Evolutionary conservation across 257 asterid genomes (phyloP).

Genomic region (Salvia miltiorrhiza): DNA sequence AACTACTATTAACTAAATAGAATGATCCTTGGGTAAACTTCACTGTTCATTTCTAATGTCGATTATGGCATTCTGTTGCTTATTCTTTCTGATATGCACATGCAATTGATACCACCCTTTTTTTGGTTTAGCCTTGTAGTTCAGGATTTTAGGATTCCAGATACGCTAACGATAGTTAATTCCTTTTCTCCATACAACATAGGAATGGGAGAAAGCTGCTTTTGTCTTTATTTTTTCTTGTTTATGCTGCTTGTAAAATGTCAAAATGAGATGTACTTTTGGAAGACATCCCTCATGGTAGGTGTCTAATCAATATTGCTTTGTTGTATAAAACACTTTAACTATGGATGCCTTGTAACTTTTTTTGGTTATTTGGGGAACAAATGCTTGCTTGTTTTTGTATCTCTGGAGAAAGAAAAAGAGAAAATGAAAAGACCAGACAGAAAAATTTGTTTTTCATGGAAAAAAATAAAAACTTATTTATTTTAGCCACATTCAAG

Average conservation of each 20-base stretch:
- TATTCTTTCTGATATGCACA: not conserved
- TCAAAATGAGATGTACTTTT: not conserved
- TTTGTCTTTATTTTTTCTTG: conserved; percentile 1
- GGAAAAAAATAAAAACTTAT: not conserved
- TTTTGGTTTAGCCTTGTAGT: not conserved
- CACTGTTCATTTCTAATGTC: not conserved
- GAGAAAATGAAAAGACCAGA: no score
- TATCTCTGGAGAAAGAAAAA: no score
- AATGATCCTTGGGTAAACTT: not conserved
- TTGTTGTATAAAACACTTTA: no score
- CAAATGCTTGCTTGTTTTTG: no score
- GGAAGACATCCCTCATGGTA: not conserved
- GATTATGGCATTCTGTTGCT: not conserved
- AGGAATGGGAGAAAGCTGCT: not conserved
- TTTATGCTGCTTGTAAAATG: not conserved
- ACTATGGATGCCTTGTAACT: no score
- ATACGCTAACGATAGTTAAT: no score
- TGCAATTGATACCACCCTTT: not conserved
- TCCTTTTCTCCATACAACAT: no score
- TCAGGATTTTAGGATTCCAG: conserved; percentile 4
- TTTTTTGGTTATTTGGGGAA: no score
- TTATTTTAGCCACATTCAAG: not conserved
- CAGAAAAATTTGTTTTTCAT: no score
- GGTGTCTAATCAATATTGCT: no score
- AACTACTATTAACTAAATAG: not conserved